These are phyloP conservation scores for Rhizophagus clarus DNA, from an alignment of 192 early-diverging fungal species.

Conservation along the genomic window DNA sequence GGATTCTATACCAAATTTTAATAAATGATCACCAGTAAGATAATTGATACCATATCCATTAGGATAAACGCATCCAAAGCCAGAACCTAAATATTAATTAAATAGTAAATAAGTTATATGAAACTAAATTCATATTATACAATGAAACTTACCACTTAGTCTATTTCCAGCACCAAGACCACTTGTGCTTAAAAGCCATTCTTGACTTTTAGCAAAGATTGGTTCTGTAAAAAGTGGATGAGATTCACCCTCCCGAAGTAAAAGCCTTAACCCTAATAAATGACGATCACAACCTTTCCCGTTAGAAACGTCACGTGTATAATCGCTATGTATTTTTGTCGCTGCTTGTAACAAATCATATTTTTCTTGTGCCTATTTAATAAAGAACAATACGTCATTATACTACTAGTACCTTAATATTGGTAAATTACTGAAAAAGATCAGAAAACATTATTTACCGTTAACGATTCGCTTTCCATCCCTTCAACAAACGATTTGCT, in stretches of 20 bases:
- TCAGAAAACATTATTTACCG: constrained; percentile 25
- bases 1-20: constrained; percentile 84
- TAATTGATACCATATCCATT: constrained; percentile 93
- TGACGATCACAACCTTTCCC: constrained; percentile 85
- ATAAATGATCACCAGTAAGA: constrained; percentile 58
- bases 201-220: constrained; percentile 61
- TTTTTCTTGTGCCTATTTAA: constrained; percentile 50
- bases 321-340: constrained; percentile 62
- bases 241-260: constrained; percentile 45
- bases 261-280: constrained; percentile 73
- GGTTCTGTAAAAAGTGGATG: constrained; percentile 65
- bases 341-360: constrained; percentile 66
- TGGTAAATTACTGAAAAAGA: background rate
- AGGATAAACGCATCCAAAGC: constrained; percentile 80
- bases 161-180: constrained; percentile 71
- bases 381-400: background rate
- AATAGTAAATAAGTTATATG: background rate
- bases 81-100: constrained; percentile 60
- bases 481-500: constrained; percentile 67
- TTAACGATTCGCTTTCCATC: constrained; percentile 56
- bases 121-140: background rate
- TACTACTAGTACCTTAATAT: background rate
- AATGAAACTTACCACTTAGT: constrained; percentile 36
- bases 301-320: constrained; percentile 72
- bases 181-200: constrained; percentile 78